phyloP scores from a whole-genome alignment of 805 yeast species.

The Kurtzmaniella cleridarum region DNA sequence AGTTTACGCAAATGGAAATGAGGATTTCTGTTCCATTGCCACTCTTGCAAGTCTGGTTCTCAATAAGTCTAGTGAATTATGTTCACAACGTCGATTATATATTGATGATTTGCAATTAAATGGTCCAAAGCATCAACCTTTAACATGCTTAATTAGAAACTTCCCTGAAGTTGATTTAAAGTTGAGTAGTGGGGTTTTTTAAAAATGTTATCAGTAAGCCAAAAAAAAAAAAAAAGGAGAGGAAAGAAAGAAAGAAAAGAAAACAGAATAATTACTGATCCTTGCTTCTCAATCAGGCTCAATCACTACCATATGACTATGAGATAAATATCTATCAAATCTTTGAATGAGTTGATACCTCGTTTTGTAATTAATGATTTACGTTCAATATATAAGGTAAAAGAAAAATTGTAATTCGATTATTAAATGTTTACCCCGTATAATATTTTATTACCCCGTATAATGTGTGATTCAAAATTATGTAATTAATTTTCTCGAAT shows the following conservation, averaged over 20 bases:
- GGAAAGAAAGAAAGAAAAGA: not conserved
- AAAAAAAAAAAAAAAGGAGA: not conserved
- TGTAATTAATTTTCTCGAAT: not conserved
- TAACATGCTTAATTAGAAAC: constrained; percentile 24
- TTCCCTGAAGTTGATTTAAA: constrained; percentile 24
- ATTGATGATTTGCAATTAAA: constrained; percentile 25
- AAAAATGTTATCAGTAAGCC: not conserved
- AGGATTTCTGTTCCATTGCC: constrained; percentile 1
- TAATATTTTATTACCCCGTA: too few relatives aligned
- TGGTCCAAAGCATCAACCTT: constrained; percentile 27
- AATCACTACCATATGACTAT: too few relatives aligned
- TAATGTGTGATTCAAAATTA: too few relatives aligned
- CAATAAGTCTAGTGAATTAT: not conserved
- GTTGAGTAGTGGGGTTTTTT: constrained; percentile 1
- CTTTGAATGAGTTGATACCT: too few relatives aligned
- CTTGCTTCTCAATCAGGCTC: too few relatives aligned
- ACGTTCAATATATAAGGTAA: too few relatives aligned
- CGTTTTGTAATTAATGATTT: too few relatives aligned
- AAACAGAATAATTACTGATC: too few relatives aligned
- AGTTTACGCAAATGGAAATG: not conserved
- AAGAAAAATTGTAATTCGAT: too few relatives aligned
- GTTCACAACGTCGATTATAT: constrained; percentile 6
- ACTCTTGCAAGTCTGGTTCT: constrained; percentile 3
- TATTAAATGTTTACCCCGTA: too few relatives aligned
- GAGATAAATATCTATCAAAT: too few relatives aligned